These are phyloP conservation scores for Sphaerostilbella broomeana DNA, from an alignment of 2,329 filamentous ascomycete species.

Conservation along the genomic window DNA sequence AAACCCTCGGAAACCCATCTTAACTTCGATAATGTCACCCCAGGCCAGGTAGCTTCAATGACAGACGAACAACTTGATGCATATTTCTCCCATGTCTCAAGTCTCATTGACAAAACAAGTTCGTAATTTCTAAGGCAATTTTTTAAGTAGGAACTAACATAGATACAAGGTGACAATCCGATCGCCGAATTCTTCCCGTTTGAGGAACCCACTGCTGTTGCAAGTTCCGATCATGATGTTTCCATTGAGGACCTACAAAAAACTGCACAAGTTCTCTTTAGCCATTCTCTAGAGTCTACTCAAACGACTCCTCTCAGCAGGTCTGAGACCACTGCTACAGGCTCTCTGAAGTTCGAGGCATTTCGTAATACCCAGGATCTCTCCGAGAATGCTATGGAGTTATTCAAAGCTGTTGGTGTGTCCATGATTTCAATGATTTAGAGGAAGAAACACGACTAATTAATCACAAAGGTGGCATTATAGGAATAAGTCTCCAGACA, in stretches of 20 bases:
- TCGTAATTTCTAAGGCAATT: conserved; percentile 5
- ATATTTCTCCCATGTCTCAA: conserved; percentile 48
- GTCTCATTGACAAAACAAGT: conserved; percentile 30
- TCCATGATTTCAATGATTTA: not conserved
- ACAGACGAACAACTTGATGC: conserved; percentile 53
- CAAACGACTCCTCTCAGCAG: not conserved
- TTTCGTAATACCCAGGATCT: conserved; percentile 28
- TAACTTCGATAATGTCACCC: conserved; percentile 48
- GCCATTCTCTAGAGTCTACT: conserved; percentile 13
- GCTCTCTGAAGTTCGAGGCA: conserved; percentile 22
- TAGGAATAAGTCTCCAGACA: conserved; percentile 29
- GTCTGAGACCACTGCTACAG: not conserved
- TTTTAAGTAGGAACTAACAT: not conserved
- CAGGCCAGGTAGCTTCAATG: conserved; percentile 58
- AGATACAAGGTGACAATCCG: conserved; percentile 20
- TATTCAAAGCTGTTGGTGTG: conserved; percentile 31
- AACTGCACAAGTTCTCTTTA: conserved; percentile 18
- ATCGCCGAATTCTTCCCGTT: conserved; percentile 31
- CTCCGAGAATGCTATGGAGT: conserved; percentile 22
- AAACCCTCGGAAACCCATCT: conserved; percentile 12
- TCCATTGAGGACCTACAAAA: conserved; percentile 23
- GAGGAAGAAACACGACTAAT: not conserved
- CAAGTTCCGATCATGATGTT: conserved; percentile 16
- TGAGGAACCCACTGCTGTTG: conserved; percentile 14
- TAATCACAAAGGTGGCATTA: conserved; percentile 21